Base-by-base conservation (phyloP, 106 monocot genomes). In the Posidonia australis region DNA sequence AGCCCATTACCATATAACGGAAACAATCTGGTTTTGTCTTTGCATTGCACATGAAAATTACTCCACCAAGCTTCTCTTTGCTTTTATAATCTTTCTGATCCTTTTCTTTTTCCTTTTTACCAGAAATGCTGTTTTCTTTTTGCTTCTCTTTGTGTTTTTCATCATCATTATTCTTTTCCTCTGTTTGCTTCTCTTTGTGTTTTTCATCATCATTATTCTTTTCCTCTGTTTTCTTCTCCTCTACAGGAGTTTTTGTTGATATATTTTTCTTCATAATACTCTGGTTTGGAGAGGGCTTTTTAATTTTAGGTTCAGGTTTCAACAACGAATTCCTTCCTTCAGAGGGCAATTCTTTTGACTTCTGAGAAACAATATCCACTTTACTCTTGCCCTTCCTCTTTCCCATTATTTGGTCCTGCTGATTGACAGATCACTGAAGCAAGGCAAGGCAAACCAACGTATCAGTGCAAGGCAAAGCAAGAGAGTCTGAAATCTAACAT, bases 1-100 rank as follows among this genome's bases (percentile, higher is more conserved):
- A 75, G 11, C 80, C 80, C 66, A 80, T 71, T 55, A 76, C 67
- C 72, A 68, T 76, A 63, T 72, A 65, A 13, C 25, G 67, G 64
- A 68, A 76, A 58, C 68, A 81, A 60, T 81, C 80, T 24, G 68
- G 55, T 72, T 76, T 76, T 9, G 76, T 76, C 58, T 51, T 76
- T 19, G 51, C 19, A 68, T 72, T 80, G 64, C 75, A 76, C 67
- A 76, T 76, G 36, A 76, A 67, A 62, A 80, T 72, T 46, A 76
- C 56, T 10, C 80, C 80, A 30, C 62, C 76, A 68, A 68, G 19
- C 54, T 59, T 67, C 19, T 56, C 70, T 26, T 48, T 70, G 5
- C 36, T 45, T 4, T 46, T 54, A 1, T 2, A 0, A 9, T 53
- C 43, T 28, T 5, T 65, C 19, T 60, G 11, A 24, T 49, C 61